Base-by-base conservation (phyloP, 2,329 filamentous ascomycete species). In the Calonectria leucothoes region DNA sequence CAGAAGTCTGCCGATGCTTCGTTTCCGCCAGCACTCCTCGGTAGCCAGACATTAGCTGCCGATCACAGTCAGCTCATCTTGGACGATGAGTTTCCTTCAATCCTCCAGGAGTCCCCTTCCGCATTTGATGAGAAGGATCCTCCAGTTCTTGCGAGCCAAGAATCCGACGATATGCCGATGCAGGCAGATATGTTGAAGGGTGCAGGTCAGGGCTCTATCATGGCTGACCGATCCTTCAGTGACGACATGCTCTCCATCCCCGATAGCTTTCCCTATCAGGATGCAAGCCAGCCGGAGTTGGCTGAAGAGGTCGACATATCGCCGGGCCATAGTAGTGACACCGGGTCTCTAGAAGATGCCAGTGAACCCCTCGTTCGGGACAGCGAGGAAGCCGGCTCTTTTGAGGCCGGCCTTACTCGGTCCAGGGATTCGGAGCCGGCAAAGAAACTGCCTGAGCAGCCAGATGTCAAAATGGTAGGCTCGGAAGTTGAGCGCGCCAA, bases 401-500 rank as follows among this genome's bases (percentile, higher is more conserved):
- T 55, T 10, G 66, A 72, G 23, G 45, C 61, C 2, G 51, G 42
- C 17, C 31, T 4, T 7, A 35, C 67, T 55, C 65, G 37, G 11
- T 11, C 45, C 10, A 64, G 51, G 33, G 20, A 20, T 23, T 39
- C 52, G 17, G 55, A 49, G 20, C 35, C 45, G 14, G 39, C 57
- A 11, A 55, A 69, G 11, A 20, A 35, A 20, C 33, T 25, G 48
- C n/a, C 70, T 49, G 71, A 73, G 55, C 72, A 71, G n/a, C 14
- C 72, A 10, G 77, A 79, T 70, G 29, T 72, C 39, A 77, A 75
- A 68, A 77, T 78, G 72, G 25, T 49, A 70, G 71, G 74, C n/a
- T 31, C 59, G 6, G 75, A 71, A 31, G 49, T 52, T 6, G 67
- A 63, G 20, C 45, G 69, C 14, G 23, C 42, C 23, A 25, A 11